Evolutionary conservation across 2,329 filamentous ascomycete genomes (phyloP), one percentile per base, ranked within the genome.

Genomic region (Cercospora citrullina): DNA sequence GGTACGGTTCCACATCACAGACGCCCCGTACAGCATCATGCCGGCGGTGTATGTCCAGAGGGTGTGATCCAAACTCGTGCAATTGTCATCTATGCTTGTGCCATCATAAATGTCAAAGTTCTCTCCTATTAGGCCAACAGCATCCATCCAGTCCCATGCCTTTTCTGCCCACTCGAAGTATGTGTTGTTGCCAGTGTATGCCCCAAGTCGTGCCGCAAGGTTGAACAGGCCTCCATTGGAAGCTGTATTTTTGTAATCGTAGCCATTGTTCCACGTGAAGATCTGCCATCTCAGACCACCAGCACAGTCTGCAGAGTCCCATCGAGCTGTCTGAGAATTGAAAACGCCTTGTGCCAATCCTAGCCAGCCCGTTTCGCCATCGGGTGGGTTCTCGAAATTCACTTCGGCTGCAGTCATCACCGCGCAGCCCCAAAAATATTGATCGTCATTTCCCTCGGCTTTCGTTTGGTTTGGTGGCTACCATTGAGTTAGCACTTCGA

Each of bases 131-230:
- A 92, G 81, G 16, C 86, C 85, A 6, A 88, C 79, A 1, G 79
- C 78, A 12, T 70, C 60, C 59, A 76, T 73, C 80, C 80, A 81
- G 16, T 78, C 70, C 73, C 75, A 81, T 28, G 72, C 67, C 64
- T 74, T 77, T 61, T 81, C 79, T 1, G 86, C 86, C 90, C 90
- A 92, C 73, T 92, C 85, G 80, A 83, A 68, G 71, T 91, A 92
- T 0, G 86, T 90, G 68, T 77, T 61, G 66, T 81, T 81, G 18
- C 76, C 78, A 9, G 80, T 81, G 70, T 81, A 81, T 23, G 77
- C 75, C 5, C 73, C 78, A 10, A 81, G 74, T 26, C 80, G 74
- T 8, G 83, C 78, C 8, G 81, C 81, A 14, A 86, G 74, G 66
- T 85, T 81, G 75, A 86, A 85, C 71, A 85, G 82, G 57, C 82